phyloP scores from a whole-genome alignment of 2,329 filamentous ascomycete species.

The Pleomassaria siparia region DNA sequence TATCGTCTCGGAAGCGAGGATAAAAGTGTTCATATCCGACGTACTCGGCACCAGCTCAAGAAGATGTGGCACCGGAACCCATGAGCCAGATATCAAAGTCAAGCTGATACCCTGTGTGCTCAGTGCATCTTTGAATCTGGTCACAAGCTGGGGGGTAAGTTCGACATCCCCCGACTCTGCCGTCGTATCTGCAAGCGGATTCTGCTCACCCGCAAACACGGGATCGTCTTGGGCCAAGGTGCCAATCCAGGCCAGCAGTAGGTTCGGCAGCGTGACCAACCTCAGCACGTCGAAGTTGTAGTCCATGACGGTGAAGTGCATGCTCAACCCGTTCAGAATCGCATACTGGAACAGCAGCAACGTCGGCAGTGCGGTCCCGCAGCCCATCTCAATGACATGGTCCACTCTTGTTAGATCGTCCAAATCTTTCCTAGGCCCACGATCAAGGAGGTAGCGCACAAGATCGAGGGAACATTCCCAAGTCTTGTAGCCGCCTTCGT shows the following conservation, averaged over 20 bases:
- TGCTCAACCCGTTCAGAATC: slow-evolving; percentile 48
- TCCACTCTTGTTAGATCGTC: slow-evolving; percentile 52
- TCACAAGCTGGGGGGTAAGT: slow-evolving; percentile 59
- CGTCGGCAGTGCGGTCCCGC: slow-evolving; percentile 74
- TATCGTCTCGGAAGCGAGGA: slow-evolving; percentile 80
- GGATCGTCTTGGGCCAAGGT: slow-evolving; percentile 18
- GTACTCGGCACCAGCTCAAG: slow-evolving; percentile 56
- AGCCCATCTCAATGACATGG: slow-evolving; percentile 66
- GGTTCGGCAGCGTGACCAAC: slow-evolving; percentile 77
- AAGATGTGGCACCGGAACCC: slow-evolving; percentile 61
- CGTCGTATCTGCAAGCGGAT: slow-evolving; percentile 17
- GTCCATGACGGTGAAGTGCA: slow-evolving; percentile 71
- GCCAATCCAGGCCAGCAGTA: slow-evolving; percentile 66
- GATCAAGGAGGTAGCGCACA: slow-evolving; percentile 62
- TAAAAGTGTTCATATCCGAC: slow-evolving; percentile 43
- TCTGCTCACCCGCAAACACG: slow-evolving; percentile 19
- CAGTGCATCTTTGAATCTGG: slow-evolving; percentile 61
- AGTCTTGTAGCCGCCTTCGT: slow-evolving; percentile 86
- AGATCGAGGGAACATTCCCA: slow-evolving; percentile 86
- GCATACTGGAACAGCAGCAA: slow-evolving; percentile 69
- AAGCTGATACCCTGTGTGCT: slow-evolving; percentile 55
- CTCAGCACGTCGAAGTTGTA: slow-evolving; percentile 79
- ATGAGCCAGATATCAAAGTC: slow-evolving; percentile 73
- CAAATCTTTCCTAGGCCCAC: slow-evolving; percentile 51
- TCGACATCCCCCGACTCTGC: slow-evolving; percentile 60